Conservation (phyloP, 2,329 filamentous ascomycete genomes). For the Verticillium albo-atrum region DNA sequence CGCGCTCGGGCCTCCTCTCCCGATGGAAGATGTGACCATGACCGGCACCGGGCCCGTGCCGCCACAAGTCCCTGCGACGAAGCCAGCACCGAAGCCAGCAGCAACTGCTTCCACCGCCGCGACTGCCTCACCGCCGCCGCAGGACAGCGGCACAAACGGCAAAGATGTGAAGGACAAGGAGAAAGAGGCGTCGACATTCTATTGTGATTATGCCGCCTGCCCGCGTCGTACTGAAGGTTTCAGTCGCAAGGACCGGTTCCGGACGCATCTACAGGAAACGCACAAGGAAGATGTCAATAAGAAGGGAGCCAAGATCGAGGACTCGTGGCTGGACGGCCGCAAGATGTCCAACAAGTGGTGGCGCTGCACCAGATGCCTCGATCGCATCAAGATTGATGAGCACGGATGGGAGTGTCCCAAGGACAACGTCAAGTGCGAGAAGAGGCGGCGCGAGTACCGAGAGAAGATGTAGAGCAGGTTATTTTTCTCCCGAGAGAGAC, state of each 20-base stretch:
- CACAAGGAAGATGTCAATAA: slow-evolving; percentile 51
- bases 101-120: neutral
- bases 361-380: slow-evolving; percentile 50
- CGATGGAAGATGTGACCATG: slow-evolving; percentile 3
- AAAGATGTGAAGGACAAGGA: slow-evolving; percentile 30
- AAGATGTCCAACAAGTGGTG: slow-evolving; percentile 42
- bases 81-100: neutral
- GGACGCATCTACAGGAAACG: slow-evolving; percentile 50
- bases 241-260: slow-evolving; percentile 50
- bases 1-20: neutral
- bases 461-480: slow-evolving; percentile 5
- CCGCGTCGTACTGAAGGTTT: slow-evolving; percentile 40
- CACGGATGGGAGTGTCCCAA: slow-evolving; percentile 38
- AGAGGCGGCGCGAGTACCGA: slow-evolving; percentile 12
- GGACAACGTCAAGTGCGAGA: slow-evolving; percentile 10
- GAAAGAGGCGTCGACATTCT: too few species aligned
- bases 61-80: neutral
- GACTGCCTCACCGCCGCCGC: neutral
- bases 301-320: slow-evolving; percentile 29
- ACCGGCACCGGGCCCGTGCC: slow-evolving; percentile 5
- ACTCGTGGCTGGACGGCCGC: slow-evolving; percentile 33
- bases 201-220: slow-evolving; percentile 49
- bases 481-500: neutral
- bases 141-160: slow-evolving; percentile 3
- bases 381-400: slow-evolving; percentile 34